Evolutionary conservation across 2,329 filamentous ascomycete species (phyloP).

Genomic region (Microthyrium microscopicum): DNA sequence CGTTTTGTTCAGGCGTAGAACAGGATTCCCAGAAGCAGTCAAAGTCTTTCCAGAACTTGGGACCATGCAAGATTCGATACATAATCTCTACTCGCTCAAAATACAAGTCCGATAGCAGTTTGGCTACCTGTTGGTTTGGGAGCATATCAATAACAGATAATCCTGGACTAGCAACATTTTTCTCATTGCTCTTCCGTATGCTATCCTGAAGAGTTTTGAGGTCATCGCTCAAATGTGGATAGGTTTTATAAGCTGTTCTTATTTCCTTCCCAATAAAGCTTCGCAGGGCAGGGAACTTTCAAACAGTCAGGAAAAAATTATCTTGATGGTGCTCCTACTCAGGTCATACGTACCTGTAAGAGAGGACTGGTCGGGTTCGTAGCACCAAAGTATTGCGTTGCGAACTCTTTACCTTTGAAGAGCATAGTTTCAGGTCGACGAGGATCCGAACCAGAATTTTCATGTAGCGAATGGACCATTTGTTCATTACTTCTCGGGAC

Average conservation of each 20-base stretch:
- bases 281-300: too few relatives aligned
- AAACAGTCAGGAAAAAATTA: too few relatives aligned
- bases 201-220: not conserved
- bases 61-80: slow-evolving; percentile 36
- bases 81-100: slow-evolving; percentile 33
- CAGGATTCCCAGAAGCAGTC: slow-evolving; percentile 25
- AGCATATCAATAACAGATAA: slow-evolving; percentile 18
- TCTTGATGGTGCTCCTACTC: too few relatives aligned
- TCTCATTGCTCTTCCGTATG: slow-evolving; percentile 2
- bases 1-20: slow-evolving; percentile 8
- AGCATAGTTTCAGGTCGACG: not conserved
- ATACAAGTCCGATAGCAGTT: slow-evolving; percentile 30
- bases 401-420: not conserved
- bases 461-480: not conserved
- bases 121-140: slow-evolving; percentile 21
- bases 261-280: not conserved
- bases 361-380: too few relatives aligned
- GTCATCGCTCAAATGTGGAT: slow-evolving; percentile 1
- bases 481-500: not conserved
- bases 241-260: not conserved
- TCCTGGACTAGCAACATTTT: slow-evolving; percentile 1
- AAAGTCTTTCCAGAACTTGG: slow-evolving; percentile 36
- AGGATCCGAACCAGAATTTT: not conserved
- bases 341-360: too few relatives aligned
- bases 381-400: not conserved